Base-by-base conservation (phyloP, 2,329 filamentous ascomycete species). In the Furcasterigmium furcatum region DNA sequence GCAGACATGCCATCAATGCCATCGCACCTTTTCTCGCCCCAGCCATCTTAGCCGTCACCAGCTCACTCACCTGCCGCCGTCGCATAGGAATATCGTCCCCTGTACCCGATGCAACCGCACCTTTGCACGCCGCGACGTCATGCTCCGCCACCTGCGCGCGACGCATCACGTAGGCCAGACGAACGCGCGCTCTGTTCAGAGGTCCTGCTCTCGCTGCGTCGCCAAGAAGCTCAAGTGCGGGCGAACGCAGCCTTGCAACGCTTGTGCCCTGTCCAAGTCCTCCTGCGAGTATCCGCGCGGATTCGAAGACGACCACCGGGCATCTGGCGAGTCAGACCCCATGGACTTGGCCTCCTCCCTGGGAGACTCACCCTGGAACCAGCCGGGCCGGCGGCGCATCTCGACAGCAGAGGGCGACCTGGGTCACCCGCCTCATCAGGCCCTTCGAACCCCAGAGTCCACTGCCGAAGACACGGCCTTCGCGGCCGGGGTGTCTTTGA, bases 121-220 rank as follows among this genome's bases (percentile, higher is more conserved):
- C 2, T 56, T 57, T 32, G 51, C 54, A 9, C 46, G 58, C 12
- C 50, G 54, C 21, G 58, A 61, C 18, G 55, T 61, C 9, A 54
- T 62, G 22, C 52, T 60, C 16, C 57, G 59, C 12, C 60, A 63
- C 34, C 38, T 60, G 34, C 51, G 57, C 10, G 51, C 46, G 3
- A 47, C 57, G 3, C 59, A 62, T 46, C 38, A 49, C 21, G 22
- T 58, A 21, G 45, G 54, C 20, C 42, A 50, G 9, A 46, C 46
- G 2, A 41, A 49, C 27, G 51, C 42, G 22, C 45, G 46, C 22
- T 50, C 53, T 7, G 44, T 50, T 18, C 57, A 60, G 41, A 52
- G 49, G 21, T 62, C 58, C 2, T 63, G 60, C 41, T 27, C 54
- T 18, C 57, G 56, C 25, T 63, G 60, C 27, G 54, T 62, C 1